These are phyloP conservation scores for Bretschneidera sinensis DNA, from an alignment of 345 rosid genomes.

Conservation along the genomic window DNA sequence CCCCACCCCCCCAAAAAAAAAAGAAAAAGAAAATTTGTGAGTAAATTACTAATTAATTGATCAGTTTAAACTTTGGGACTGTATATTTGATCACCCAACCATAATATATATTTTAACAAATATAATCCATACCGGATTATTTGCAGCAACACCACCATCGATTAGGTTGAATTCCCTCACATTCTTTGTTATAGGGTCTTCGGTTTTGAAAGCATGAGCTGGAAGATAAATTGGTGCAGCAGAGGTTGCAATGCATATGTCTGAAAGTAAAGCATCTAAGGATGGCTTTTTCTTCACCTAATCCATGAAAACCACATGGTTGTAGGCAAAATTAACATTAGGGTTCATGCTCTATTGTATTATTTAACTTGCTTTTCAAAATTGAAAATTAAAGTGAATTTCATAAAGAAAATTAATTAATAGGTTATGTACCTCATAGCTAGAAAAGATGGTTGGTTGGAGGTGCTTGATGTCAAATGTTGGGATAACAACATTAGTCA, in stretches of 20 bases:
- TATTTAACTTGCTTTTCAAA: too few species aligned
- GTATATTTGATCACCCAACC: background rate
- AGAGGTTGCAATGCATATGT: slow-evolving; percentile 47
- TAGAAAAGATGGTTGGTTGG: slow-evolving; percentile 44
- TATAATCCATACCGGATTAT: slow-evolving; percentile 27
- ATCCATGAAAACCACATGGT: background rate
- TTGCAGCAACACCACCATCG: slow-evolving; percentile 52
- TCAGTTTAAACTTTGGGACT: too few species aligned
- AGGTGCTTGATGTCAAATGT: slow-evolving; percentile 42
- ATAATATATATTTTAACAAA: background rate
- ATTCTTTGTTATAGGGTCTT: slow-evolving; percentile 12
- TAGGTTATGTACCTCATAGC: slow-evolving; percentile 35
- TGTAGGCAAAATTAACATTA: too few species aligned
- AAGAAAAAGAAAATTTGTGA: too few species aligned
- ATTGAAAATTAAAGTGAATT: too few species aligned
- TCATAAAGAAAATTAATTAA: too few species aligned
- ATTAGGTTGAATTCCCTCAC: slow-evolving; percentile 37
- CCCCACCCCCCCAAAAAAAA: too few species aligned
- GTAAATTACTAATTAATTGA: too few species aligned
- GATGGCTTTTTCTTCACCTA: slow-evolving; percentile 29
- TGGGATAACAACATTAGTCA: slow-evolving; percentile 49
- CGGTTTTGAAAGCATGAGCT: slow-evolving; percentile 34
- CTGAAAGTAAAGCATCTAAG: slow-evolving; percentile 37
- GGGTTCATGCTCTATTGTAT: too few species aligned
- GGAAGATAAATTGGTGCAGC: slow-evolving; percentile 59